Base-by-base conservation (phyloP, 352 stramenopile genomes). In the Globisporangium apiculatum region DNA sequence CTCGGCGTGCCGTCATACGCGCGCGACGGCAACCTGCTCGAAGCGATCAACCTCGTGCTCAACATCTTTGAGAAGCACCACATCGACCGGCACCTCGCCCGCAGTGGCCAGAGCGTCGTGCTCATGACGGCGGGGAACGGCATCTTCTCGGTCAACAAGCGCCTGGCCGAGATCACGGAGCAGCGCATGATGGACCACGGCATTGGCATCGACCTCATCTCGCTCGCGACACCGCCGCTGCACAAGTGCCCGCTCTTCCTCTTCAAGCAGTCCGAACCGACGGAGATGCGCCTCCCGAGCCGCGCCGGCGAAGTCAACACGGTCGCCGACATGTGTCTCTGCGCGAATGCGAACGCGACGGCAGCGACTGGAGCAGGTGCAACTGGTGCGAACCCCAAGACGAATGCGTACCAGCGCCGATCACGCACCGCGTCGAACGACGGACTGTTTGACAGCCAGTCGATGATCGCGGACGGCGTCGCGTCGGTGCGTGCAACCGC, bases 151-250 rank as follows among this genome's bases (percentile, higher is more conserved):
- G 96, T 99, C 3, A 96, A 98, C 65, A 94, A 94, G 64, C 82
- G 83, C 35, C 77, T 99, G 24, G 87, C 91, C n/a, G 82, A 94
- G 56, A 99, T 99, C 56, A 99, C 96, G 14, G 98, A 99, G 62
- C 96, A 99, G 75, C 81, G 97, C 37, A 99, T 99, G 96, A 99
- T 99, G 96, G 97, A 99, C 66, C 97, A 99, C 70, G 97, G 96
- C 48, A 98, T 99, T 61, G 97, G 97, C 41, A 99, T 98, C 61
- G 97, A 99, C 71, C 92, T 99, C 68, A 87, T 99, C 38, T 98
- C 91, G 38, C 97, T 75, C 11, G 86, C 93, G 4, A 87, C 97
- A 35, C 96, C 95, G 10, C 97, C 97, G 37, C 70, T 99, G 7
- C 96, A 99, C 72, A 97, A 98, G 49, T 97, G 94, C 7, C 97